Percentiles rank a stretch among this genome's conserved stretches.
Evolutionary conservation across 331 rosid genomes (phyloP).

Genomic region (Rosa hybrid): DNA sequence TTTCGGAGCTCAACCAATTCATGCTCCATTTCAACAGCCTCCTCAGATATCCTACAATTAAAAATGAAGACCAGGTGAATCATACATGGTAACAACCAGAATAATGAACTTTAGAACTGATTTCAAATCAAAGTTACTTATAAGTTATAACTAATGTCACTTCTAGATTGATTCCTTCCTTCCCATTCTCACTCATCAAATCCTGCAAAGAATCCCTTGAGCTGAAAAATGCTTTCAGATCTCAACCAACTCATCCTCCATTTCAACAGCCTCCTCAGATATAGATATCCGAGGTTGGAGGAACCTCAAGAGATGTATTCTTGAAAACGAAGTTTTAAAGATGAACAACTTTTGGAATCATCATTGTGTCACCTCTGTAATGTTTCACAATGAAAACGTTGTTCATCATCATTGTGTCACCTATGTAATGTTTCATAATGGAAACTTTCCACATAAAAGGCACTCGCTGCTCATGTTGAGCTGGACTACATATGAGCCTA

Average conservation of each 20-base stretch:
- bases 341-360: not conserved
- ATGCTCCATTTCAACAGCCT: conserved; percentile 92
- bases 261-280: conserved; percentile 91
- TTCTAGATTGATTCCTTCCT: conserved; percentile 57
- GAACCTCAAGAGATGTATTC: not conserved
- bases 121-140: not conserved
- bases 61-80: conserved; percentile 14
- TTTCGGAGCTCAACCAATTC: conserved; percentile 85
- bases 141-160: conserved; percentile 19
- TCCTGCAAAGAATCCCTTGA: conserved; percentile 81
- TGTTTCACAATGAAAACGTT: not conserved
- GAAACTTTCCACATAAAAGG: not conserved
- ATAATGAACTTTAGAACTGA: not conserved
- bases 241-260: conserved; percentile 82
- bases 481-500: not conserved
- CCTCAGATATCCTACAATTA: conserved; percentile 85
- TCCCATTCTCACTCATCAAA: conserved; percentile 90
- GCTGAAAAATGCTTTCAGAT: conserved; percentile 78
- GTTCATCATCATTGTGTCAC: not conserved
- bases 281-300: conserved; percentile 25
- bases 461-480: not conserved
- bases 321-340: conserved; percentile 14
- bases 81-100: not conserved
- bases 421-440: not conserved
- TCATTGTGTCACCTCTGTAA: not conserved